Conservation (phyloP, 2,329 filamentous ascomycete species). For the Huntiella savannae region DNA sequence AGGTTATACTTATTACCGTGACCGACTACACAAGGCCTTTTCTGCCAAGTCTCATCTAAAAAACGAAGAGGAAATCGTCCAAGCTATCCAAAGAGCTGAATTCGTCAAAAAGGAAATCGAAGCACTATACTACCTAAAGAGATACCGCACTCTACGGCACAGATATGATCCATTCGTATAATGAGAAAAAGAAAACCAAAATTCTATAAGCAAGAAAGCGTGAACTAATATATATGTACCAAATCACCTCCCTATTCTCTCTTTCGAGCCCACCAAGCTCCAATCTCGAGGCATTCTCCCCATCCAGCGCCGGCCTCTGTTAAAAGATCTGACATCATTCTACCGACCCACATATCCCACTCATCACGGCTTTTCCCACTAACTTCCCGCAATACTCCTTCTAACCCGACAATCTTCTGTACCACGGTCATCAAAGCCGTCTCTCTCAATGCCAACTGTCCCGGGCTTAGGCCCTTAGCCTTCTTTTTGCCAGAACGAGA, state of each 20-base stretch:
- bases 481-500: constrained; percentile 22
- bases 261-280: constrained; percentile 83
- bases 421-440: constrained; percentile 69
- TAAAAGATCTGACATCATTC: constrained; percentile 70
- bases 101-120: constrained; percentile 95
- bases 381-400: constrained; percentile 61
- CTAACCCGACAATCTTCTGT: constrained; percentile 68
- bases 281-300: constrained; percentile 71
- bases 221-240: background rate
- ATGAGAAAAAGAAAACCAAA: background rate
- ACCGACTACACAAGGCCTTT: constrained; percentile 71
- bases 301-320: constrained; percentile 59
- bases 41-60: constrained; percentile 49
- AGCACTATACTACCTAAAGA: constrained; percentile 83
- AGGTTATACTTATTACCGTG: constrained; percentile 63
- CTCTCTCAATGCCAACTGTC: constrained; percentile 54
- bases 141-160: constrained; percentile 69
- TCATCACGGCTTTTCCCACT: constrained; percentile 80
- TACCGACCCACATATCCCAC: constrained; percentile 77
- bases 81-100: constrained; percentile 58
- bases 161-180: constrained; percentile 39
- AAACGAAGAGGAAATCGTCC: constrained; percentile 56
- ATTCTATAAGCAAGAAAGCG: constrained; percentile 4
- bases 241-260: constrained; percentile 8
- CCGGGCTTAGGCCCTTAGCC: constrained; percentile 32